A percentile compares a stretch with the other conserved stretches of the same genome.
Conservation (phyloP, 495 filamentous ascomycete genomes). For the Hyaloscypha finlandica region DNA sequence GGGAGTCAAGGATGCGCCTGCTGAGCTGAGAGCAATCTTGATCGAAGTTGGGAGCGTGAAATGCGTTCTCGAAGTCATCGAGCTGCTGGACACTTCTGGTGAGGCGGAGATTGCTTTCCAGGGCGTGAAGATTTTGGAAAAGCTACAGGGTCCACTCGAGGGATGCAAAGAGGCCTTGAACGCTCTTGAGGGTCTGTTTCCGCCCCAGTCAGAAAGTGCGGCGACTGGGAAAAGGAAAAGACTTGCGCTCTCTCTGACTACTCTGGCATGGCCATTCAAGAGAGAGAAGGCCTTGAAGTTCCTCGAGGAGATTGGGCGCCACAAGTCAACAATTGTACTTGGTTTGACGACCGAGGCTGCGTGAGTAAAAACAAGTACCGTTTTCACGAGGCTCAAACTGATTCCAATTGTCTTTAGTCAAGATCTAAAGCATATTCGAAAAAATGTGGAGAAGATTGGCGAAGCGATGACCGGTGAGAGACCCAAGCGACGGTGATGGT, state of each 20-base stretch:
- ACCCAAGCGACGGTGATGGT: background rate
- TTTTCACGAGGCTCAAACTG: background rate
- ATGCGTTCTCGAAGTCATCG: slow-evolving; percentile 26
- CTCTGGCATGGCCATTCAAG: slow-evolving; percentile 17
- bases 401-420: background rate
- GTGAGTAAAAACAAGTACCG: background rate
- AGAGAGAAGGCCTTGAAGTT: slow-evolving; percentile 2
- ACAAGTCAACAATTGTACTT: slow-evolving; percentile 9
- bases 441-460: background rate
- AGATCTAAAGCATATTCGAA: background rate
- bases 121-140: background rate
- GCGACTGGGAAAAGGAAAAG: background rate
- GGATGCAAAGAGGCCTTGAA: background rate
- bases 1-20: slow-evolving; percentile 23
- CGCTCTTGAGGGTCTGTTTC: slow-evolving; percentile 8
- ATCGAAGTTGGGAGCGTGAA: slow-evolving; percentile 32
- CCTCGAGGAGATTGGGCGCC: background rate
- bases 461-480: background rate
- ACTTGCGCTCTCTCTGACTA: background rate
- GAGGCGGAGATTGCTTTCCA: background rate
- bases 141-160: slow-evolving; percentile 5
- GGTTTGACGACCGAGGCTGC: slow-evolving; percentile 7
- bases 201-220: background rate
- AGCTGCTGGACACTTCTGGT: slow-evolving; percentile 17
- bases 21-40: slow-evolving; percentile 32